A percentile compares a stretch with the other conserved stretches of the same genome.
Evolutionary conservation across 805 yeast genomes (phyloP).

Genomic region (Geotrichum ghanense): DNA sequence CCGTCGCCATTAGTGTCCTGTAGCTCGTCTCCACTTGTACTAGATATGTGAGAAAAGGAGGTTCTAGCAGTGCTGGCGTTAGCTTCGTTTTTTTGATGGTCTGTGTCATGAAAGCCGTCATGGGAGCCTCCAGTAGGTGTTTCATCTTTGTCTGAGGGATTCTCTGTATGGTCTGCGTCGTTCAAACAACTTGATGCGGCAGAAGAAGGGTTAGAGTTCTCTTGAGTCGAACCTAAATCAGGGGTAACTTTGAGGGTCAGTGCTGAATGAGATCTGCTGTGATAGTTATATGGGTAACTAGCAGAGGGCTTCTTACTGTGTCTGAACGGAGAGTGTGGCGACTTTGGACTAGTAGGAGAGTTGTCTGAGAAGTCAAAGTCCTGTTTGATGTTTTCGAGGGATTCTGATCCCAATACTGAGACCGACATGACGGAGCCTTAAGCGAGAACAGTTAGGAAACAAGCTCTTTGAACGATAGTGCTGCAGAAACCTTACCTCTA

Average conservation of each 20-base stretch:
- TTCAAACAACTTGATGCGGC: neutral
- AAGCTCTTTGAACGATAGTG: neutral
- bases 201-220: neutral
- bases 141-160: too few relatives aligned
- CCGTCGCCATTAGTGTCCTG: neutral
- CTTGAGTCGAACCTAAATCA: neutral
- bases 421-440: neutral
- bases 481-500: neutral
- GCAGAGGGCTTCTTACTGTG: neutral
- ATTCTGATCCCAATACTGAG: neutral
- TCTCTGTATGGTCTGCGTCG: too few relatives aligned
- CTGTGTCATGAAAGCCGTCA: neutral
- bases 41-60: neutral
- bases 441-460: neutral
- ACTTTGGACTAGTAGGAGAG: neutral
- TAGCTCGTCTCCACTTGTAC: neutral
- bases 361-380: constrained; percentile 1
- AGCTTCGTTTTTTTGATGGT: neutral
- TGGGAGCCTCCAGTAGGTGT: neutral
- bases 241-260: neutral
- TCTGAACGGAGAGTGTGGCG: neutral
- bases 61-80: neutral
- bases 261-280: neutral
- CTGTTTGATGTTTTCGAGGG: neutral
- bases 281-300: neutral